Base-by-base conservation (phyloP, 371 early-diverging fungal species). In the Mucor velutinosus region DNA sequence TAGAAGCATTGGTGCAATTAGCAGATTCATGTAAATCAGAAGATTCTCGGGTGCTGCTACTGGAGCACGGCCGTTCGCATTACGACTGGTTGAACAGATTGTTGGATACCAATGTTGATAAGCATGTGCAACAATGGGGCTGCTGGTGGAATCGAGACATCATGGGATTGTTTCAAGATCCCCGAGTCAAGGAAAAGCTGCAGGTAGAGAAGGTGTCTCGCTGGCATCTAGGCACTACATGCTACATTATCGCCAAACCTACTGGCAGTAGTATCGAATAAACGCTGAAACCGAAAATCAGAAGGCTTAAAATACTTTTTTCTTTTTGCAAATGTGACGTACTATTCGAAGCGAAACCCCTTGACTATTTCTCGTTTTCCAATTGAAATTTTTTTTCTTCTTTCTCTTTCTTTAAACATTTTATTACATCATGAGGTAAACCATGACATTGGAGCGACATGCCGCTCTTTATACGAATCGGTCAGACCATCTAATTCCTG, bases 61-160 rank as follows among this genome's bases (percentile, higher is more conserved):
- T 95, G 63, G 93, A 95, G 72, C 95, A 95, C 67, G 95, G 95
- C 0, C 79, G 89, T 25, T 82, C 86, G 6, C 70, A 79, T 55
- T 89, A 86, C 74, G 83, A 78, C 17, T 92, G 87, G 80, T 69
- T 94, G 64, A 89, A 94, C 76, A 72, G 78, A 7, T 74, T 87
- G 35, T 76, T 94, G 66, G 93, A 93, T 45, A 89, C 84, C 63
- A 84, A 87, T 60, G 85, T 92, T 7, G 82, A 81, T 39, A 84
- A 80, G 25, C 95, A 94, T 78, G 93, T 91, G 11, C 70, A 79
- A 58, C 82, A 84, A 68, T 95, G 94, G 91, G 95, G 94, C 0
- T 95, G 95, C 67, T 93, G 92, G 87, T 95, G 91, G 91, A 94
- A 95, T 65, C 71, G 94, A n/a, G 93, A 93, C 70, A 84, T 95